These are phyloP conservation scores for Xylariaceae sp. DNA, from an alignment of 2,329 filamentous ascomycete species.

Conservation along the genomic window DNA sequence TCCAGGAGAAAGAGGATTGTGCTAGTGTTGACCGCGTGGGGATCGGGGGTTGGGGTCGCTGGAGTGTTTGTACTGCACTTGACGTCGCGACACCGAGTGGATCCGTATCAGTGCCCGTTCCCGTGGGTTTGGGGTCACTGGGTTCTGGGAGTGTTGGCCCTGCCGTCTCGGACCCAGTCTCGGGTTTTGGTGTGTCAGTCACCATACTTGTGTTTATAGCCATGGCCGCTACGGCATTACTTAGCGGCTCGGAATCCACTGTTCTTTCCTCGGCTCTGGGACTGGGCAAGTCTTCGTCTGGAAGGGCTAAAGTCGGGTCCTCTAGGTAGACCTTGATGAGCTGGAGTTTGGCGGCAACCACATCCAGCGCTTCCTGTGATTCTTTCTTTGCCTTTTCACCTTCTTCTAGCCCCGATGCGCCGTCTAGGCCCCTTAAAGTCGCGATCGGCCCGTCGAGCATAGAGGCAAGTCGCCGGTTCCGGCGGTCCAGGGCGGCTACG, in stretches of 20 bases:
- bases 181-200: slow-evolving; percentile 14
- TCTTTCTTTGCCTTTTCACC: slow-evolving; percentile 46
- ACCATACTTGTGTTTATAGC: slow-evolving; percentile 22
- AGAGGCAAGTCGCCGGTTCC: slow-evolving; percentile 60
- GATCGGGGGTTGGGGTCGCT: slow-evolving; percentile 39
- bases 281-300: slow-evolving; percentile 31
- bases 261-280: slow-evolving; percentile 6
- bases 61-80: slow-evolving; percentile 24
- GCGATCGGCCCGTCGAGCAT: slow-evolving; percentile 64
- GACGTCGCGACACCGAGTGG: slow-evolving; percentile 22
- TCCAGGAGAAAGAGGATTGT: slow-evolving; percentile 74
- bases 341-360: slow-evolving; percentile 57
- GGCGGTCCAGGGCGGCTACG: slow-evolving; percentile 51
- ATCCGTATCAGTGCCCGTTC: slow-evolving; percentile 25
- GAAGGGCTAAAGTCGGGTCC: slow-evolving; percentile 50
- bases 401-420: slow-evolving; percentile 35
- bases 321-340: slow-evolving; percentile 59
- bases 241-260: slow-evolving; percentile 22
- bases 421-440: slow-evolving; percentile 56
- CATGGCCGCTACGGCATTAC: slow-evolving; percentile 27
- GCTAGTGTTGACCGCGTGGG: slow-evolving; percentile 61
- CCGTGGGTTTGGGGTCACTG: slow-evolving; percentile 9
- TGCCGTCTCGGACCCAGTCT: slow-evolving; percentile 5
- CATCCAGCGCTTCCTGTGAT: slow-evolving; percentile 49
- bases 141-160: neutral